These are phyloP conservation scores for Tuber microsphaerosporum DNA, from an alignment of 495 filamentous ascomycete genomes.

Conservation along the genomic window DNA sequence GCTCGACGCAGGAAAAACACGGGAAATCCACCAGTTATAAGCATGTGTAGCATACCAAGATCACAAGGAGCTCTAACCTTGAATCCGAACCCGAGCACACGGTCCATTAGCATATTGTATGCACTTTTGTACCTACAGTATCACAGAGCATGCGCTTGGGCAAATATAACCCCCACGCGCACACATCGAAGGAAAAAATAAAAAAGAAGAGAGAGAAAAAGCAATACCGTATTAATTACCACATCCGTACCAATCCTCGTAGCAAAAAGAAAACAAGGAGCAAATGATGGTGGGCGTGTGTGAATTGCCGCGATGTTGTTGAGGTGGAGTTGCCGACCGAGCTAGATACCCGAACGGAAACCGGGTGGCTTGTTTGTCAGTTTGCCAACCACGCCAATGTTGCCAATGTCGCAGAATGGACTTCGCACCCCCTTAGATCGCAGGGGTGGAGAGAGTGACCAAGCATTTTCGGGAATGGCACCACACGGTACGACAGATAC, in stretches of 20 bases:
- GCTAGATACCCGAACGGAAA: not conserved
- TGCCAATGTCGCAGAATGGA: not conserved
- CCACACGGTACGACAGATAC: not conserved
- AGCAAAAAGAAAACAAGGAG: not conserved
- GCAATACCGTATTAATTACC: not conserved
- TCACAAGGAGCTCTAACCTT: not conserved
- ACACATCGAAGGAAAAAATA: not conserved
- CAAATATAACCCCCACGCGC: slow-evolving; percentile 1
- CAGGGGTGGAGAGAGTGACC: not conserved
- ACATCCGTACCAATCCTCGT: not conserved
- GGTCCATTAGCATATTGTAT: not conserved
- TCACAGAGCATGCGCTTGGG: not conserved
- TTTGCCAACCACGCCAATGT: not conserved
- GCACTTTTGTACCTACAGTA: not conserved
- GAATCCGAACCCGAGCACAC: not conserved
- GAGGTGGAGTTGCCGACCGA: not conserved
- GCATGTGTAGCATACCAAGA: not conserved
- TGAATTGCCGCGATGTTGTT: not conserved
- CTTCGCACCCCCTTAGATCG: not conserved
- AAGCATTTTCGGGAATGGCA: not conserved
- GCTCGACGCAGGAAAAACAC: not conserved
- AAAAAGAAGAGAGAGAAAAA: not conserved
- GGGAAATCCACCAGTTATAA: not conserved
- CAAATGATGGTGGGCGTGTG: not conserved
- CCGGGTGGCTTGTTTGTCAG: not conserved